Evolutionary conservation across 768 basidiomycete species (phyloP), one percentile per base, ranked within the genome.

Genomic region (Scleroderma bovista): DNA sequence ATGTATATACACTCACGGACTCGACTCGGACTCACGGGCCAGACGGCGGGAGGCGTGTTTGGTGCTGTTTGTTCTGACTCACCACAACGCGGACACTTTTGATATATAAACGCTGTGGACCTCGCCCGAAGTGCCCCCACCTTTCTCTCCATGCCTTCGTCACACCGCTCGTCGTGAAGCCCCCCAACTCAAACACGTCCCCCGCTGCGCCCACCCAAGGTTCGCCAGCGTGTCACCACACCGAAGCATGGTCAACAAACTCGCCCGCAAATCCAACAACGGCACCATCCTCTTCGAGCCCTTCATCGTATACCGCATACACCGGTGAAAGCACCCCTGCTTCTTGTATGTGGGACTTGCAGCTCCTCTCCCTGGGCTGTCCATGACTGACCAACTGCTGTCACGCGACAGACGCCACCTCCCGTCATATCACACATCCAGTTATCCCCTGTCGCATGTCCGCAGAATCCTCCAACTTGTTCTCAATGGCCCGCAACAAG

Each of bases 241-340:
- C 63, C 57, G 60, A 68, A 78, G 68, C 76, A 91, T 90, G 88
- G 84, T 88, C 77, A 83, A 88, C 75, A 87, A 82, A 81, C 81
- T 83, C 67, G 74, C 81, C 65, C 86, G 84, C 59, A 83, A 75
- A 70, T 83, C 84, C 65, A 86, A 83, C 77, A 84, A 88, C 85
- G 86, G 88, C 75, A 84, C 86, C 70, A 79, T 88, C 53, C 80
- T 88, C 64, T 90, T 90, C 69, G 87, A 88, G 75, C 88, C 88
- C 54, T 82, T 86, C 75, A 84, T 88, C 70, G 87, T 88, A 69
- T 81, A 88, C 71, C 88, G 88, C 69, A 90, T 90, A 90, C 80
- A 83, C 73, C 71, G 71, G 65, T 77, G 64, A 78, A 63, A 43
- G 40, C 47, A 42, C 44, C 38, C 53, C 17, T 26, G 29, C 33